phyloP scores from a whole-genome alignment of 352 stramenopile species.

The Hyaloperonospora arabidopsidis region DNA sequence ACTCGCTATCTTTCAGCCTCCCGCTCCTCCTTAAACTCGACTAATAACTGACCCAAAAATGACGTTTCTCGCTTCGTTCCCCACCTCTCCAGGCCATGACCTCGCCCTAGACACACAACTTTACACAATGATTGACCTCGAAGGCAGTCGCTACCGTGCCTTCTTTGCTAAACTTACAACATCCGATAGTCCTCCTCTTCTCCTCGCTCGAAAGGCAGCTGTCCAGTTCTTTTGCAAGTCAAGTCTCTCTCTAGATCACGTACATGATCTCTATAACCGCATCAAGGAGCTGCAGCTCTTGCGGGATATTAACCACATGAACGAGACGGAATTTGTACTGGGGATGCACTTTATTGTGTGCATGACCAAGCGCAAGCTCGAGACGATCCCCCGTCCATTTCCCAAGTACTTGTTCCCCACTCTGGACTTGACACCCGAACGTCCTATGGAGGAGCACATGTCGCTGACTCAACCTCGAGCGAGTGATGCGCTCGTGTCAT shows the following conservation, averaged over 20 bases:
- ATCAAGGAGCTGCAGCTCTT: slow-evolving; percentile 41
- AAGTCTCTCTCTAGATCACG: slow-evolving; percentile 41
- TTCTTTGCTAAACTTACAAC: slow-evolving; percentile 51
- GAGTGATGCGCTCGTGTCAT: neutral
- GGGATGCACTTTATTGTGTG: slow-evolving; percentile 79
- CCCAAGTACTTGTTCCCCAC: slow-evolving; percentile 58
- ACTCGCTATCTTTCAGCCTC: no score
- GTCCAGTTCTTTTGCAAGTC: slow-evolving; percentile 59
- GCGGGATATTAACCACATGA: slow-evolving; percentile 27
- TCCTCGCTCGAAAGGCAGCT: slow-evolving; percentile 23
- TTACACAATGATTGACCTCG: slow-evolving; percentile 60
- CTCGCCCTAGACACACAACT: slow-evolving; percentile 28
- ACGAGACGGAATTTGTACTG: slow-evolving; percentile 52
- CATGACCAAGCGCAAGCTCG: slow-evolving; percentile 60
- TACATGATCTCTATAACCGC: slow-evolving; percentile 37
- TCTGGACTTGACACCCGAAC: slow-evolving; percentile 34
- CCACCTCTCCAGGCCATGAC: slow-evolving; percentile 4
- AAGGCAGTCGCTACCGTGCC: slow-evolving; percentile 42
- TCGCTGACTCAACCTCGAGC: neutral
- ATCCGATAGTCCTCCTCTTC: slow-evolving; percentile 4
- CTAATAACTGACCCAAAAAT: no score
- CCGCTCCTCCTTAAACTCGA: no score
- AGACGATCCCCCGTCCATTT: slow-evolving; percentile 37
- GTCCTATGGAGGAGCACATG: slow-evolving; percentile 1
- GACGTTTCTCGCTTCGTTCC: slow-evolving; percentile 17